Conservation (phyloP, 345 rosid species). For the Lepidium didymum region DNA sequence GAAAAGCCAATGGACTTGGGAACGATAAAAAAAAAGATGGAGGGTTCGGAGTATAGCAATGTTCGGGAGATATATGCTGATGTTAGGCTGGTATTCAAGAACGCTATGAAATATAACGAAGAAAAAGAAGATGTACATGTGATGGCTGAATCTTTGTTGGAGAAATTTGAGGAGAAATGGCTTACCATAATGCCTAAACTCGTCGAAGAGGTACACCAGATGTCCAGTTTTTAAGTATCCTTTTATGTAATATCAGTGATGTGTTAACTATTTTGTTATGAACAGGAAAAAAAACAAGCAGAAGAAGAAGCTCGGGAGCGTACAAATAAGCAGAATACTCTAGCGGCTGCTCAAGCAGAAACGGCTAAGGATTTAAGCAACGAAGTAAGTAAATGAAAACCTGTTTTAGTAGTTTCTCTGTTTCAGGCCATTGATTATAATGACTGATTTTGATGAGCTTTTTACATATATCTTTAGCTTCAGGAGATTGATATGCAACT, state of each 20-base stretch:
- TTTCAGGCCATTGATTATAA: not conserved
- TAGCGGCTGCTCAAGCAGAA: slow-evolving; percentile 51
- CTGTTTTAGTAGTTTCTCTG: not conserved
- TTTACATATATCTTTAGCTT: slow-evolving; percentile 40
- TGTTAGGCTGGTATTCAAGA: slow-evolving; percentile 78
- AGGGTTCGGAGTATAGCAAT: slow-evolving; percentile 53
- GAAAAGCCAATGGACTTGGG: slow-evolving; percentile 81
- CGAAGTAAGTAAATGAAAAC: slow-evolving; percentile 39
- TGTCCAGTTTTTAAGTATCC: not conserved
- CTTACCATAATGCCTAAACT: slow-evolving; percentile 69
- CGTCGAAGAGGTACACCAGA: slow-evolving; percentile 54
- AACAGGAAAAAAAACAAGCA: slow-evolving; percentile 54
- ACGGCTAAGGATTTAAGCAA: slow-evolving; percentile 51
- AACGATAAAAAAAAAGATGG: slow-evolving; percentile 64
- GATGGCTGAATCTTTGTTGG: slow-evolving; percentile 64
- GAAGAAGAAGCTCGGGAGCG: slow-evolving; percentile 46
- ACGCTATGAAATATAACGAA: slow-evolving; percentile 72
- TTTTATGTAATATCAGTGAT: not conserved
- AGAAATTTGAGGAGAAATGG: slow-evolving; percentile 79
- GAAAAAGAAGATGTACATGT: slow-evolving; percentile 60
- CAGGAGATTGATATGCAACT: slow-evolving; percentile 49
- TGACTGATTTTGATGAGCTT: not conserved
- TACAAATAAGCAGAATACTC: slow-evolving; percentile 41
- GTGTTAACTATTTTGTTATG: not conserved
- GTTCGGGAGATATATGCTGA: slow-evolving; percentile 82